Percentiles rank a stretch among this genome's conserved stretches.
Conservation (phyloP, 2,329 filamentous ascomycete genomes). For the Exophiala phaeomuriformis region DNA sequence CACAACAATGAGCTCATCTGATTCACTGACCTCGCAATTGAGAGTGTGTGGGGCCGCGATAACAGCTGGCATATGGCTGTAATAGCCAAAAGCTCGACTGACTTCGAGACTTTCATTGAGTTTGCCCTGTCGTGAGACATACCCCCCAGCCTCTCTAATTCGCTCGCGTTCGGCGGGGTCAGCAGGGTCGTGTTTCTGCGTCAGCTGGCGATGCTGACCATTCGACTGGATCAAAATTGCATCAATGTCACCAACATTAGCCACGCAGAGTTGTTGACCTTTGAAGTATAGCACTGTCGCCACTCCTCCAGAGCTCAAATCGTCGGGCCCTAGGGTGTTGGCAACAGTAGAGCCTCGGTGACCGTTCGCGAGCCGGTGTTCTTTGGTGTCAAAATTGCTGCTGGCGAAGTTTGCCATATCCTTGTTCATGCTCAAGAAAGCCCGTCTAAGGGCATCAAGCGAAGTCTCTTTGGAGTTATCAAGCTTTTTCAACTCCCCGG, state of each 20-base stretch:
- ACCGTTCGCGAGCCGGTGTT: slow-evolving; percentile 42
- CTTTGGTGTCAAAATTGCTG: slow-evolving; percentile 59
- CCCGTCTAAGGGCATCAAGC: slow-evolving; percentile 71
- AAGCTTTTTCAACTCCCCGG: slow-evolving; percentile 68
- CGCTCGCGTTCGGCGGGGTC: slow-evolving; percentile 75
- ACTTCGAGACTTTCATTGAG: slow-evolving; percentile 88
- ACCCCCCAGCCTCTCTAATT: slow-evolving; percentile 89
- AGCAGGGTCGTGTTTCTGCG: slow-evolving; percentile 86
- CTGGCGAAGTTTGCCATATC: slow-evolving; percentile 78
- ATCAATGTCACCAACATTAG: slow-evolving; percentile 91
- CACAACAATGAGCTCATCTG: slow-evolving; percentile 87
- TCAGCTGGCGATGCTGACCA: slow-evolving; percentile 73
- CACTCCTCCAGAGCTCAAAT: slow-evolving; percentile 81
- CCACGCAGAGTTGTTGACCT: slow-evolving; percentile 83
- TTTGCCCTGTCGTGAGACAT: slow-evolving; percentile 88
- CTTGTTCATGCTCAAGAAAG: slow-evolving; percentile 87
- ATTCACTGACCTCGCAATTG: slow-evolving; percentile 70
- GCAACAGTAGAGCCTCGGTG: slow-evolving; percentile 66
- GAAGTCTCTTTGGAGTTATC: slow-evolving; percentile 65
- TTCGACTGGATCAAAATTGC: slow-evolving; percentile 92
- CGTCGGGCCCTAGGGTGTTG: slow-evolving; percentile 77
- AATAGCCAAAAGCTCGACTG: slow-evolving; percentile 90
- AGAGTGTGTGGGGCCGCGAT: slow-evolving; percentile 82
- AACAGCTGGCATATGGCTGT: slow-evolving; percentile 83
- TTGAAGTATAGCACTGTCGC: slow-evolving; percentile 87